Base-by-base conservation (phyloP, 1,139 yeast genomes). In the Pichia sp. region DNA sequence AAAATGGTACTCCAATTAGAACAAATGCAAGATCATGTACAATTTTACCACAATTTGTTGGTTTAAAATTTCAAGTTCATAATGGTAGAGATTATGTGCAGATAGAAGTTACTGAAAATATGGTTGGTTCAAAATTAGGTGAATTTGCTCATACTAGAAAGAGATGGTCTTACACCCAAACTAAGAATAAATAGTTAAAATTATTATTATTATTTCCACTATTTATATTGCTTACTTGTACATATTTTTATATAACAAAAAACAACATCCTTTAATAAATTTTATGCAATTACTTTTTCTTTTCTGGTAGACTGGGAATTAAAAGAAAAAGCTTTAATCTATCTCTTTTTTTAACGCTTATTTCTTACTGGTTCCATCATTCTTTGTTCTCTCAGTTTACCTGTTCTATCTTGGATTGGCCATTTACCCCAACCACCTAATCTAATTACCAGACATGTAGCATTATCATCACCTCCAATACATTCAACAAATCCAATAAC, bases 61-160 rank as follows among this genome's bases (percentile, higher is more conserved):
- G 98, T 6, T 74, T 89, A 53, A 85, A 82, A 62, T 92, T 92
- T 68, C 96, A 92, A 68, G 86, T 92, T 42, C 98, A 92, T 69
- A 92, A 92, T 68, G 98, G 98, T 37, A 86, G 85, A 66, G 95
- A 89, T 57, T 92, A 90, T 64, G 95, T 89, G 44, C 90, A 89
- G 48, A 77, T 92, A 44, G 90, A 84, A 58, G 78, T 92, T 34
- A 80, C 86, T 9, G 97, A 92, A 62, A 95, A 92, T 59, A 92
- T 92, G 98, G 97, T 92, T 56, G 98, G 98, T n/a, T 79, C 83
- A 56, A 92, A 92, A 66, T 72, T 92, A 51, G 98, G 98, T 3
- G 97, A 92, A 66, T 92, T 87, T 70, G 96, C 95, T 3, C 86
- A 92, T 50, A 92, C 98, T 2, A 76, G 96, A 64, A 86, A 87